Conservation (phyloP, 2,329 filamentous ascomycete species). For the Magnaporthiopsis rhizophila region DNA sequence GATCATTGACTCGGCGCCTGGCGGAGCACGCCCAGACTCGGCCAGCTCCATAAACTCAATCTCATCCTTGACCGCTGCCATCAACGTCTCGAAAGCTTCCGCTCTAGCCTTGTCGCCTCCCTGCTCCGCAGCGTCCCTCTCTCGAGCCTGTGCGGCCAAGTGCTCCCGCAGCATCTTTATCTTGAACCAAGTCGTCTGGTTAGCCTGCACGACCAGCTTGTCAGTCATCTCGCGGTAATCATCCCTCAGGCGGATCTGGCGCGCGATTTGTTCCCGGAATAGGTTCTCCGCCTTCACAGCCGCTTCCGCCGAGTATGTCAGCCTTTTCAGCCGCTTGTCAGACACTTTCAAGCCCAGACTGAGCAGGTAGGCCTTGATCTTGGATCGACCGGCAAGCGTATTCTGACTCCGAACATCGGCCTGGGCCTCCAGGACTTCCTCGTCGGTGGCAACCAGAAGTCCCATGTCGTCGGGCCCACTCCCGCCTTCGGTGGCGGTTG, state of each 20-base stretch:
- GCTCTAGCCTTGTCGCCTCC: no score
- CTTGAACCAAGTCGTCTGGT: neutral
- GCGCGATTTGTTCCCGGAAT: neutral
- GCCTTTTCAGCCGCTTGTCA: neutral
- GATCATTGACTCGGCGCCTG: neutral
- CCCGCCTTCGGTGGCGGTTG: neutral
- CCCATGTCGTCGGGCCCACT: no score
- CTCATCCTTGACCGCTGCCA: neutral
- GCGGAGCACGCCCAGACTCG: neutral
- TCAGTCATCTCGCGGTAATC: neutral
- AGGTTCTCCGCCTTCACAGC: neutral
- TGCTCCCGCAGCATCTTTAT: neutral
- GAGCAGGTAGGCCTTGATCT: neutral
- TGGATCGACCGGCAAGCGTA: neutral
- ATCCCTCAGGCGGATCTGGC: no score
- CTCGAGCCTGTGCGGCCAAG: neutral
- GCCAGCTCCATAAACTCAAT: neutral
- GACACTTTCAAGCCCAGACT: neutral
- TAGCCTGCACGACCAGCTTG: neutral
- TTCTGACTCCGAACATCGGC: neutral
- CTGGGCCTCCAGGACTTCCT: neutral
- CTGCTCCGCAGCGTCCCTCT: neutral
- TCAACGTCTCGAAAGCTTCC: neutral
- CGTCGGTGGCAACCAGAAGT: neutral
- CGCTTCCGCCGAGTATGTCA: neutral